phyloP scores from a whole-genome alignment of 2,329 filamentous ascomycete genomes.

The Penicillium glabrum region DNA sequence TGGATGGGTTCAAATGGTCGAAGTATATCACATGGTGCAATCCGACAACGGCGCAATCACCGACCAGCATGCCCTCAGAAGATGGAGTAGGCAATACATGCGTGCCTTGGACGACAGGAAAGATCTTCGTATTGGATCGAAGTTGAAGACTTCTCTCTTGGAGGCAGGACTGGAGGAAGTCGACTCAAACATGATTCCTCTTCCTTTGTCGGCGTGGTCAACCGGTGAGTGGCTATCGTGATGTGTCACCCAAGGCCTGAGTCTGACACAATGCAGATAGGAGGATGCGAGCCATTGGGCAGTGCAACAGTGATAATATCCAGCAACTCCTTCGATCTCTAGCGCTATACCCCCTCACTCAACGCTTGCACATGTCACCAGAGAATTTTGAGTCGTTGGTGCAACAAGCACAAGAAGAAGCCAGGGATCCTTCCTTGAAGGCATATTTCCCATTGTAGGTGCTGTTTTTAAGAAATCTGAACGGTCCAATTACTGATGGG shows the following conservation, averaged over 20 bases:
- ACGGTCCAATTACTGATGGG: not conserved
- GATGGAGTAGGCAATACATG: constrained; percentile 68
- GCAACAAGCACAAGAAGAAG: constrained; percentile 39
- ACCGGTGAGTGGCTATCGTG: constrained; percentile 51
- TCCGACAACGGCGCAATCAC: constrained; percentile 80
- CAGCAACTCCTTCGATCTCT: constrained; percentile 40
- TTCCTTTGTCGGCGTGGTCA: constrained; percentile 71
- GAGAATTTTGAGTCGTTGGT: constrained; percentile 40
- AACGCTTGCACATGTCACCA: constrained; percentile 41
- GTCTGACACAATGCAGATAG: constrained; percentile 38
- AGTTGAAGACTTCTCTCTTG: constrained; percentile 59
- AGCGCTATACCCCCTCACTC: constrained; percentile 47
- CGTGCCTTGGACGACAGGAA: constrained; percentile 63
- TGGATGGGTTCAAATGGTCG: constrained; percentile 87
- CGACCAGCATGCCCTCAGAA: constrained; percentile 61
- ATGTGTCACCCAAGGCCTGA: not conserved
- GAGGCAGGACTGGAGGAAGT: constrained; percentile 68
- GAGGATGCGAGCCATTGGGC: constrained; percentile 44
- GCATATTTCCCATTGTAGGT: constrained; percentile 49
- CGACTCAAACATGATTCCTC: constrained; percentile 62
- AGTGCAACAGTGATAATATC: constrained; percentile 39
- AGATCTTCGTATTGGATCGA: constrained; percentile 64
- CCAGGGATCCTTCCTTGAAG: constrained; percentile 37
- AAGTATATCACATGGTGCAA: constrained; percentile 81
- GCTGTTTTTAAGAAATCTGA: not conserved